Percentiles rank a stretch among this genome's conserved stretches.
These are phyloP conservation scores for Lactarius vividus DNA, from an alignment of 768 basidiomycete species.

Conservation along the genomic window DNA sequence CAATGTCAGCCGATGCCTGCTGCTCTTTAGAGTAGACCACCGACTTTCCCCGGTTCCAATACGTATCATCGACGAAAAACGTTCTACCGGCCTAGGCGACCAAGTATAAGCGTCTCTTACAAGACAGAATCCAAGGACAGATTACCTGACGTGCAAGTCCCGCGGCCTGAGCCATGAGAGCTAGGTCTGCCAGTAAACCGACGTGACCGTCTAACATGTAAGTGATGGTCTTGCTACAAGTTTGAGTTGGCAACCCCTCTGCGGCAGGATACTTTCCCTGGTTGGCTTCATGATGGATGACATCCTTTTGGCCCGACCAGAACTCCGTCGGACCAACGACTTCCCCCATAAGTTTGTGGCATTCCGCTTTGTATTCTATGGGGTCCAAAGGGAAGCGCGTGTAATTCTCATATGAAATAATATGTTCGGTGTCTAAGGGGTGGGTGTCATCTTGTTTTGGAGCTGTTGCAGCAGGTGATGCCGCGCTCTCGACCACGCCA, in stretches of 20 bases:
- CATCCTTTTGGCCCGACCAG: constrained; percentile 45
- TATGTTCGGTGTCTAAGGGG: constrained; percentile 24
- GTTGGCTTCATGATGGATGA: constrained; percentile 32
- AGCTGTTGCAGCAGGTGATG: constrained; percentile 25
- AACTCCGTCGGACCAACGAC: constrained; percentile 50
- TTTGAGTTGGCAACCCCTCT: constrained; percentile 29
- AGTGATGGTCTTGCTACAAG: constrained; percentile 63
- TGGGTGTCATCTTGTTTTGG: constrained; percentile 29
- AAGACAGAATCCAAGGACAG: constrained; percentile 12
- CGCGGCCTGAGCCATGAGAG: constrained; percentile 63
- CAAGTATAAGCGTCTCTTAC: constrained; percentile 4
- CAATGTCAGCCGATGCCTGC: constrained; percentile 4
- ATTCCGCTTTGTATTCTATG: constrained; percentile 55
- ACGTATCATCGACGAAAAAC: constrained; percentile 65
- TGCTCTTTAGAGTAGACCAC: constrained; percentile 28
- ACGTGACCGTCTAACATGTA: constrained; percentile 68
- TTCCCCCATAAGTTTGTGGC: constrained; percentile 46
- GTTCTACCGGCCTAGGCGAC: constrained; percentile 53
- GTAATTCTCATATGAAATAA: constrained; percentile 56
- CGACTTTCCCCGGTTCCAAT: constrained; percentile 73
- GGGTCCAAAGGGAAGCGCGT: constrained; percentile 58
- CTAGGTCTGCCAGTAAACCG: constrained; percentile 64
- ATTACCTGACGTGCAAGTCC: constrained; percentile 63
- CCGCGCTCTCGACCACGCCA: constrained; percentile 33
- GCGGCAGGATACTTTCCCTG: constrained; percentile 28